Evolutionary conservation across 495 filamentous ascomycete genomes (phyloP).

Genomic region (Xylaria venustula): DNA sequence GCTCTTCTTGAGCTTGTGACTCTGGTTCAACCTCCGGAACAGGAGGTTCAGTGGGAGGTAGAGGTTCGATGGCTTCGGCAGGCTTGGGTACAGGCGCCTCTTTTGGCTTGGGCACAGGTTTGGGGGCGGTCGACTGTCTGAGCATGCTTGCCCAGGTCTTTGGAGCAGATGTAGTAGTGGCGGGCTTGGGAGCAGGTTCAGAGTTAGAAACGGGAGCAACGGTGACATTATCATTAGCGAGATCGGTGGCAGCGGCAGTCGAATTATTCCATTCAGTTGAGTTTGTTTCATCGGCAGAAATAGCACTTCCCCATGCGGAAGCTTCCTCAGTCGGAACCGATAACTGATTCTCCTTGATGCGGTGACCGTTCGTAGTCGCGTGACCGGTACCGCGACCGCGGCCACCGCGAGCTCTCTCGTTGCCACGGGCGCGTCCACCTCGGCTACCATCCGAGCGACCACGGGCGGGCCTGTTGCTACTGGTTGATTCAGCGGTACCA

Average conservation of each 20-base stretch:
- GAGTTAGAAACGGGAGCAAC: constrained; percentile 21
- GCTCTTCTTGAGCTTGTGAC: constrained; percentile 27
- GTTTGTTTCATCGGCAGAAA: constrained; percentile 35
- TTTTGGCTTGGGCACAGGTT: constrained; percentile 44
- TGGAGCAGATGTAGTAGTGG: constrained; percentile 34
- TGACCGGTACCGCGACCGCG: constrained; percentile 63
- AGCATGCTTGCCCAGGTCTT: constrained; percentile 62
- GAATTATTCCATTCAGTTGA: constrained; percentile 24
- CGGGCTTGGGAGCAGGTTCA: constrained; percentile 27
- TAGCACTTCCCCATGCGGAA: constrained; percentile 34
- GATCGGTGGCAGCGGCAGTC: constrained; percentile 18
- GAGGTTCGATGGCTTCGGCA: constrained; percentile 38
- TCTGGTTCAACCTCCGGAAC: constrained; percentile 35
- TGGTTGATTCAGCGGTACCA: constrained; percentile 49
- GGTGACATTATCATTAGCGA: constrained; percentile 20
- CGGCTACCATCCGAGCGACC: constrained; percentile 69
- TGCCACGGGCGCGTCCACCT: constrained; percentile 59
- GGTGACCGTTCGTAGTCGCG: constrained; percentile 51
- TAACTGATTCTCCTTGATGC: constrained; percentile 46
- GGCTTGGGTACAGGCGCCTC: constrained; percentile 41
- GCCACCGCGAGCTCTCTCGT: constrained; percentile 29
- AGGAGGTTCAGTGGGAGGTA: constrained; percentile 33
- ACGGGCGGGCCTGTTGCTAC: constrained; percentile 46
- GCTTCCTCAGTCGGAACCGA: constrained; percentile 51
- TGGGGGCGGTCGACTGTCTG: constrained; percentile 43